Conservation (phyloP, 169 alveolate species). For the Plasmodium cynomolgi region DNA sequence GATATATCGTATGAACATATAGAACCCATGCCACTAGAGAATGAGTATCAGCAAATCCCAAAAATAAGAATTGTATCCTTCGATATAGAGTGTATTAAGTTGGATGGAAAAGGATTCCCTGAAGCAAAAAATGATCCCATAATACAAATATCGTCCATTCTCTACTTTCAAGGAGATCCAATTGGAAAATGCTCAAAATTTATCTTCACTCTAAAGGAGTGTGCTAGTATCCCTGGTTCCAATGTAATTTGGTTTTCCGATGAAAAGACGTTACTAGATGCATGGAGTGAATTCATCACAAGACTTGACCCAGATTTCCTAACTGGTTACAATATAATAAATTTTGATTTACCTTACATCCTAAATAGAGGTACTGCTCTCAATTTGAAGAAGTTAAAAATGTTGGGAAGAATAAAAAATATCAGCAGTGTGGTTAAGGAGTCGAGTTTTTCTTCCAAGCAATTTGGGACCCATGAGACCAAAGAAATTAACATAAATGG, state of each 20-base stretch:
- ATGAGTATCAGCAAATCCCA: constrained; percentile 52
- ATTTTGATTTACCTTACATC: constrained; percentile 98
- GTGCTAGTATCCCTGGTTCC: constrained; percentile 92
- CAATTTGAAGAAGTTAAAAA: constrained; percentile 87
- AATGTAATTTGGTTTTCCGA: constrained; percentile 85
- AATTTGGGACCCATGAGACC: constrained; percentile 94
- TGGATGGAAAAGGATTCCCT: constrained; percentile 96
- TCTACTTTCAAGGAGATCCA: constrained; percentile 84
- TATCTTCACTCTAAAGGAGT: constrained; percentile 87
- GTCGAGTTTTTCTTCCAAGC: constrained; percentile 89
- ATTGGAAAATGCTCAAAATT: constrained; percentile 76
- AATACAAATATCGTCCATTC: constrained; percentile 95
- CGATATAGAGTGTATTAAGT: constrained; percentile 91
- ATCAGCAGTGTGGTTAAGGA: constrained; percentile 87
- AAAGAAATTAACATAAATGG: constrained; percentile 96
- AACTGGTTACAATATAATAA: constrained; percentile 98
- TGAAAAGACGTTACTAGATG: constrained; percentile 88
- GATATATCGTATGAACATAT: constrained; percentile 83
- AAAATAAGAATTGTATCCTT: constrained; percentile 35
- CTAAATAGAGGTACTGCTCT: constrained; percentile 94
- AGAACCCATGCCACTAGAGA: constrained; percentile 79
- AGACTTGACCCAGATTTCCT: constrained; percentile 96
- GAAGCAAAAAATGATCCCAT: constrained; percentile 95
- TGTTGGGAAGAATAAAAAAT: constrained; percentile 87
- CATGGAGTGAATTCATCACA: constrained; percentile 90